A percentile compares a stretch with the other conserved stretches of the same genome.
These are phyloP conservation scores for Domatiomyces catenatus DNA, from an alignment of 2,329 filamentous ascomycete species.

Conservation along the genomic window DNA sequence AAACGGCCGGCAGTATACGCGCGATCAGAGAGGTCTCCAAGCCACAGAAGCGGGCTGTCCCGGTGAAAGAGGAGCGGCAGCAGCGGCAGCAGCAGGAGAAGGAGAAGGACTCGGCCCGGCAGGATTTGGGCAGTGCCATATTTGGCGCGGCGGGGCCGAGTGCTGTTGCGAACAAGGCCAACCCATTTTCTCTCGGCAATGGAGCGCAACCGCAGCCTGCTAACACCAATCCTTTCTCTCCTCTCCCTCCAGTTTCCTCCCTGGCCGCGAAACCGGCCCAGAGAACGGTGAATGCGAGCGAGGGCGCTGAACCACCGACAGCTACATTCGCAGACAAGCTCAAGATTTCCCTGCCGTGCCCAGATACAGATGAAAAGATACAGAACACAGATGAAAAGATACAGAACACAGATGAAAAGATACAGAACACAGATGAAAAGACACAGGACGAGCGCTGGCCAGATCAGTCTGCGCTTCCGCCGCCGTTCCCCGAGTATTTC, in stretches of 20 bases:
- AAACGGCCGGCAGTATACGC: slow-evolving; percentile 68
- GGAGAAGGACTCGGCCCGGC: slow-evolving; percentile 17
- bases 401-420: slow-evolving; percentile 19
- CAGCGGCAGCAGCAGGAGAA: slow-evolving; percentile 19
- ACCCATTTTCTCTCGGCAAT: slow-evolving; percentile 36
- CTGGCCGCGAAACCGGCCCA: slow-evolving; percentile 31
- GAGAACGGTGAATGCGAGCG: slow-evolving; percentile 16
- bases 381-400: slow-evolving; percentile 15
- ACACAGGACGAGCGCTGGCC: slow-evolving; percentile 59
- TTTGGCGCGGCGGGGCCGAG: slow-evolving; percentile 38
- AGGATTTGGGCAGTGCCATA: slow-evolving; percentile 40
- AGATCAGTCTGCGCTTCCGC: slow-evolving; percentile 44
- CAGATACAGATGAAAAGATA: no score
- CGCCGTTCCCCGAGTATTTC: slow-evolving; percentile 60
- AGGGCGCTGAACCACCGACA: slow-evolving; percentile 41
- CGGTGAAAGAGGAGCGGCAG: slow-evolving; percentile 3
- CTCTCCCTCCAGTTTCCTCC: slow-evolving; percentile 26
- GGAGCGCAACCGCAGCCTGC: slow-evolving; percentile 20
- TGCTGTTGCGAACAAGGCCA: slow-evolving; percentile 23
- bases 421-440: slow-evolving; percentile 14
- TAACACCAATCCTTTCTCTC: slow-evolving; percentile 45
- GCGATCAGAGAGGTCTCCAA: slow-evolving; percentile 53
- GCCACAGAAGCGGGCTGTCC: slow-evolving; percentile 14
- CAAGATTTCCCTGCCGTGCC: slow-evolving; percentile 32
- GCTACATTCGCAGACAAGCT: slow-evolving; percentile 62